Conservation (phyloP, 2,329 filamentous ascomycete genomes). For the Purpureocillium takamizusanense region DNA sequence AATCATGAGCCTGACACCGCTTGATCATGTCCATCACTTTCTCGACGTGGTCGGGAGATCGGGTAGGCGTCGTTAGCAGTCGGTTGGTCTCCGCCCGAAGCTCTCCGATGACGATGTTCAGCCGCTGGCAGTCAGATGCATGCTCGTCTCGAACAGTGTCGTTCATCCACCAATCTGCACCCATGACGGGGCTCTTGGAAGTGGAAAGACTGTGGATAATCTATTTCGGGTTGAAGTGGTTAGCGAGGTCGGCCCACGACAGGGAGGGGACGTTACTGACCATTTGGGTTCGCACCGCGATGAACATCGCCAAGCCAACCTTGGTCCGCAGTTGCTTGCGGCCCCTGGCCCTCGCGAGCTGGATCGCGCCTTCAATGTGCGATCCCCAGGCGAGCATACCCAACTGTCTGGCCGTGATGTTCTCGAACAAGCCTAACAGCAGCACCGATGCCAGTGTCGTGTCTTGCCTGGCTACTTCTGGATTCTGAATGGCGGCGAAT, state of each 20-base stretch:
- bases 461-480: conserved; percentile 40
- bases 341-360: conserved; percentile 48
- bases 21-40: conserved; percentile 42
- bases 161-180: conserved; percentile 50
- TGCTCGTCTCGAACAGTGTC: conserved; percentile 40
- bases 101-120: conserved; percentile 46
- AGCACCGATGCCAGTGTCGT: conserved; percentile 50
- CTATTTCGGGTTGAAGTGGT: conserved; percentile 18
- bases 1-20: conserved; percentile 42
- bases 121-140: conserved; percentile 37
- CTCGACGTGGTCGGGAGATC: conserved; percentile 40
- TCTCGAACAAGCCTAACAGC: conserved; percentile 52
- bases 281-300: conserved; percentile 52
- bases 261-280: conserved; percentile 20
- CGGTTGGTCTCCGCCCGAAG: conserved; percentile 45
- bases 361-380: conserved; percentile 55
- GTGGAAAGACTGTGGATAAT: conserved; percentile 48
- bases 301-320: conserved; percentile 45
- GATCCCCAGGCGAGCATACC: conserved; percentile 52
- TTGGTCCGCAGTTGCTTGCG: conserved; percentile 44
- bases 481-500: conserved; percentile 43
- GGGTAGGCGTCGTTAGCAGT: conserved; percentile 34
- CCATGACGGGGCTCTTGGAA: conserved; percentile 42
- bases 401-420: conserved; percentile 44
- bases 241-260: conserved; percentile 1